These are phyloP conservation scores for Obba rivulosa DNA, from an alignment of 768 basidiomycete species.

Conservation along the genomic window DNA sequence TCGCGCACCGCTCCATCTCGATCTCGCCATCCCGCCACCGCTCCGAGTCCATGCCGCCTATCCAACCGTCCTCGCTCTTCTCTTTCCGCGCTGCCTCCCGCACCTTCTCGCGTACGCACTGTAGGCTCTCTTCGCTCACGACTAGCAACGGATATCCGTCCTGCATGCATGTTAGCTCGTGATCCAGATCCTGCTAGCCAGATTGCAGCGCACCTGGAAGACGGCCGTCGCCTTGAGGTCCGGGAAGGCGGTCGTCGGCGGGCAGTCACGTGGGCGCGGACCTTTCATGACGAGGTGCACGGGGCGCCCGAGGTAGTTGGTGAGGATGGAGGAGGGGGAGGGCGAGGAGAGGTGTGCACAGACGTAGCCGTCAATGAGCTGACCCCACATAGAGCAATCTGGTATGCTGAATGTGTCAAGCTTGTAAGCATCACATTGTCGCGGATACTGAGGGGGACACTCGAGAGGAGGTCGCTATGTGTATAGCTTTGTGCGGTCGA, in stretches of 20 bases:
- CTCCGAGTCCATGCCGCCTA: conserved; percentile 27
- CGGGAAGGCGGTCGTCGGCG: conserved; percentile 51
- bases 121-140: conserved; percentile 61
- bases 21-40: conserved; percentile 47
- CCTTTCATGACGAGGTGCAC: conserved; percentile 71
- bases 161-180: too few relatives aligned
- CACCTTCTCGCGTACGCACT: conserved; percentile 43
- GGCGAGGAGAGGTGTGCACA: conserved; percentile 36
- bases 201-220: conserved; percentile 26
- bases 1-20: conserved; percentile 52
- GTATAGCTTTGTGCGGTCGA: too few relatives aligned
- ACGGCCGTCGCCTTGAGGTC: conserved; percentile 48
- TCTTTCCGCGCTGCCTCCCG: conserved; percentile 44
- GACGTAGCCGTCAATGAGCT: conserved; percentile 61
- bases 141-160: conserved; percentile 70
- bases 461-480: not conserved
- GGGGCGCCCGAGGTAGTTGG: conserved; percentile 52
- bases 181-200: too few relatives aligned
- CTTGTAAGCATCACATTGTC: too few relatives aligned
- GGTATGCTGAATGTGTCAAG: conserved; percentile 38
- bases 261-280: conserved; percentile 42
- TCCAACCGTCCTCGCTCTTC: conserved; percentile 11
- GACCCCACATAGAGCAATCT: conserved; percentile 45
- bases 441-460: not conserved
- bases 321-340: conserved; percentile 37